Conservation (phyloP, 1,284 basidiomycete genomes). For the Puccinia novopanici region DNA sequence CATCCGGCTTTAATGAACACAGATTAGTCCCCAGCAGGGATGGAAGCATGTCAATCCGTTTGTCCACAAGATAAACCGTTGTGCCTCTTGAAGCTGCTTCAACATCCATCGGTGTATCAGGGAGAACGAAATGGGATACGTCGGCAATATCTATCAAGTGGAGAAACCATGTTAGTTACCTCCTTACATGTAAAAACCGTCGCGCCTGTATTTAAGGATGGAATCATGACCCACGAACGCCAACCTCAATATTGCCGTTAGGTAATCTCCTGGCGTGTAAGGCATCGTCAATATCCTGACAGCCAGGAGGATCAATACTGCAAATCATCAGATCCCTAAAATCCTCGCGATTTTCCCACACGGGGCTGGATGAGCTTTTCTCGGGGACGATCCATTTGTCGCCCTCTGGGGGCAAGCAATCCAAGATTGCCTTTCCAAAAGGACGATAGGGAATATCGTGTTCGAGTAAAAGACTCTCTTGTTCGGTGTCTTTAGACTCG, state of each 20-base stretch:
- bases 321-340: conserved; percentile 83
- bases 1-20: conserved; percentile 87
- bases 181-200: conserved; percentile 2
- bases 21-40: conserved; percentile 91
- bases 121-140: conserved; percentile 91
- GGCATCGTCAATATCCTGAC: conserved; percentile 98
- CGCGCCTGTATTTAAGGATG: not conserved
- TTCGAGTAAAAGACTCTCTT: conserved; percentile 89
- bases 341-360: conserved; percentile 86
- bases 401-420: conserved; percentile 86
- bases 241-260: conserved; percentile 95
- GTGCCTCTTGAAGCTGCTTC: conserved; percentile 95
- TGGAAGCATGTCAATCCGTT: conserved; percentile 98
- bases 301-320: conserved; percentile 94
- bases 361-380: conserved; percentile 63
- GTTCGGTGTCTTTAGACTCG: conserved; percentile 93
- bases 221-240: conserved; percentile 76
- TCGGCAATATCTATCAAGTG: conserved; percentile 82
- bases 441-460: conserved; percentile 96
- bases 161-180: not conserved
- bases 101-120: conserved; percentile 93
- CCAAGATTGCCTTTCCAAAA: conserved; percentile 89
- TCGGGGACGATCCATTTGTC: conserved; percentile 90
- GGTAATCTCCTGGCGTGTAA: conserved; percentile 86
- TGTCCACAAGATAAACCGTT: conserved; percentile 97